Base-by-base conservation (phyloP, 2,329 filamentous ascomycete genomes). In the Fusarium sp. region DNA sequence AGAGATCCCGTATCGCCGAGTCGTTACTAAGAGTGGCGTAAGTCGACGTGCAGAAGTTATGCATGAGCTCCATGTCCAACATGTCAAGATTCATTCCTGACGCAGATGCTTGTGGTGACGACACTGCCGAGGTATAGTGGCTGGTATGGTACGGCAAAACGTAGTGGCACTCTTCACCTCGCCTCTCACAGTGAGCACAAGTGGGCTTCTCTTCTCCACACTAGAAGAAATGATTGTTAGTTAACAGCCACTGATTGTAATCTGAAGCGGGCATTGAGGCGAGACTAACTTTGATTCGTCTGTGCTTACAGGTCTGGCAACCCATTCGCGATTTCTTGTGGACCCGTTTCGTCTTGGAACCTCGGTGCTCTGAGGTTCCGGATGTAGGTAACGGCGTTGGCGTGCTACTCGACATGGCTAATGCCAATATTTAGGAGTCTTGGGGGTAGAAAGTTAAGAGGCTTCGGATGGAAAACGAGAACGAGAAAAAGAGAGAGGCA, bases 221-320 rank as follows among this genome's bases (percentile, higher is more conserved):
- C 52, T 48, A 9, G 25, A 51, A 16, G 11, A 8, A 7, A 30
- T 7, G 25, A 7, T 12, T 14, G 13, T 6, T 20, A 29, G 11
- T 14, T 3, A 32, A n/a, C 1, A 1, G 2, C 6, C 3, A 18
- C 7, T 12, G 14, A 5, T 3, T 12, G 8, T 32, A 6, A 4
- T n/a, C 0, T 2, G 9, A 4, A 11, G 6, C 1, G 12, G 4
- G 2, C 12, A 24, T 18, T 8, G 8, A 3, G 2, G 9, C 12
- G 5, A 10, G n/a, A 25, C 41, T n/a, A 0, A 55, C 53, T 27
- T 56, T 49, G 42, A 49, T 56, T 1, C 53, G 29, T 3, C 53
- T 27, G 1, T 4, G 9, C 10, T 56, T 56, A 1, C 53, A 56
- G 0, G 53, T 27, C 4, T 56, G 42, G 13, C 42, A 56, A 0